Evolutionary conservation across 768 basidiomycete species (phyloP).

Genomic region (Russula vinacea): DNA sequence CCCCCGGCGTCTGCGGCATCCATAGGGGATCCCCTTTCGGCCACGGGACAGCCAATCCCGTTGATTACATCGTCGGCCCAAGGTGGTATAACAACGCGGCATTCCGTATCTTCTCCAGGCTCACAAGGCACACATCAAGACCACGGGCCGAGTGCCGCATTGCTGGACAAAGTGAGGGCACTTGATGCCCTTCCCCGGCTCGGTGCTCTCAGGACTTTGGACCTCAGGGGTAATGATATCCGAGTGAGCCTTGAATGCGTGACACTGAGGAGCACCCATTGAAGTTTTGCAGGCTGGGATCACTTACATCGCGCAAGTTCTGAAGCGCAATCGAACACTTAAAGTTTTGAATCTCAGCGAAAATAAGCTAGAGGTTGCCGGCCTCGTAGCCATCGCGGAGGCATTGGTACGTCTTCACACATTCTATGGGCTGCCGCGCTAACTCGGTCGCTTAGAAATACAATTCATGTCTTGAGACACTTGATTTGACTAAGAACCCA

Average conservation of each 20-base stretch:
- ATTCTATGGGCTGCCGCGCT: not conserved
- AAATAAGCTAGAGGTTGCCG: slow-evolving; percentile 84
- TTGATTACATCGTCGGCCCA: slow-evolving; percentile 59
- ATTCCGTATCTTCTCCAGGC: slow-evolving; percentile 35
- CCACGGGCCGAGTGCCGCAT: slow-evolving; percentile 63
- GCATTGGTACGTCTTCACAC: slow-evolving; percentile 62
- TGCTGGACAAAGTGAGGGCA: slow-evolving; percentile 87
- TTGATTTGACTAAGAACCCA: slow-evolving; percentile 90
- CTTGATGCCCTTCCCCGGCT: slow-evolving; percentile 82
- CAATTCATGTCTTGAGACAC: slow-evolving; percentile 87
- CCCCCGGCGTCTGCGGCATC: slow-evolving; percentile 33
- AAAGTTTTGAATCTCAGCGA: slow-evolving; percentile 93
- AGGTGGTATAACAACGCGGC: slow-evolving; percentile 50
- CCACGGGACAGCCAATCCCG: slow-evolving; percentile 53
- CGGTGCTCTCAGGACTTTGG: slow-evolving; percentile 83
- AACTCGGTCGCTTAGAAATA: slow-evolving; percentile 65
- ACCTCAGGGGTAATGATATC: slow-evolving; percentile 90
- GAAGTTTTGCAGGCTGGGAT: slow-evolving; percentile 56
- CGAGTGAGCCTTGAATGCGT: slow-evolving; percentile 51
- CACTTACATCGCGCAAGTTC: slow-evolving; percentile 87
- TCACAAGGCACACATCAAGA: slow-evolving; percentile 29
- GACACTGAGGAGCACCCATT: not conserved
- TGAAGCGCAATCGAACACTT: slow-evolving; percentile 92
- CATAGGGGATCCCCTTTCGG: slow-evolving; percentile 40
- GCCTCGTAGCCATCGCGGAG: slow-evolving; percentile 80